These are phyloP conservation scores for Capronia coronata DNA, from an alignment of 2,329 filamentous ascomycete genomes.

Conservation along the genomic window DNA sequence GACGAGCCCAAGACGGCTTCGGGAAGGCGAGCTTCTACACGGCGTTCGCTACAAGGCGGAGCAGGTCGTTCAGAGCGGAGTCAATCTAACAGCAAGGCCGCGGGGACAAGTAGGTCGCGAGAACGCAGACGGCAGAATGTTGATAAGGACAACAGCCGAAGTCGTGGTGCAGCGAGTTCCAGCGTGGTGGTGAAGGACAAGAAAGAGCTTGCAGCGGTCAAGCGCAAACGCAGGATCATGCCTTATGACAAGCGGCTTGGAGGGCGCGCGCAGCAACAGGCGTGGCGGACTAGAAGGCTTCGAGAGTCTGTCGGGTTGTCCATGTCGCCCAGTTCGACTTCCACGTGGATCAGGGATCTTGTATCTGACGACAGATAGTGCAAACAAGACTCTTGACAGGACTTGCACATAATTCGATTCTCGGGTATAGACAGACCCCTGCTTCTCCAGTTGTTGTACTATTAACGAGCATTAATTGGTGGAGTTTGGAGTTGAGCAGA, in stretches of 20 bases:
- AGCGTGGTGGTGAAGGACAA: background rate
- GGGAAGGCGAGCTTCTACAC: background rate
- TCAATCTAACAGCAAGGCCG: background rate
- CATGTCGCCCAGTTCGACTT: background rate
- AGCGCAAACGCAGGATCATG: conserved; percentile 8
- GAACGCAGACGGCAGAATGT: background rate
- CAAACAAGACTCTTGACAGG: background rate
- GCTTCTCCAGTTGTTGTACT: background rate
- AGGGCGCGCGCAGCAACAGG: conserved; percentile 10
- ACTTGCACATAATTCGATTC: background rate
- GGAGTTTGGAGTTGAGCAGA: background rate
- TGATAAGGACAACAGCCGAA: background rate
- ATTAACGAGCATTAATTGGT: background rate
- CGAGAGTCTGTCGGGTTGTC: conserved; percentile 7
- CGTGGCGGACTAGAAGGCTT: conserved; percentile 11
- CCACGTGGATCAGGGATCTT: background rate
- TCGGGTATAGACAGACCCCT: background rate
- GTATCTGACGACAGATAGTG: background rate
- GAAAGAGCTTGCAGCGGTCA: conserved; percentile 1
- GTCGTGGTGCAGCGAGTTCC: background rate
- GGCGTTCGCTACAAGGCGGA: background rate
- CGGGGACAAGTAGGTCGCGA: background rate
- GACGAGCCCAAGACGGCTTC: background rate
- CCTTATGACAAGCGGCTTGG: conserved; percentile 14
- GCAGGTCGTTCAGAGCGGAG: background rate